Percentiles rank a stretch among this genome's conserved stretches.
Conservation (phyloP, 305 asterid species). For the Euphrasia arctica region DNA sequence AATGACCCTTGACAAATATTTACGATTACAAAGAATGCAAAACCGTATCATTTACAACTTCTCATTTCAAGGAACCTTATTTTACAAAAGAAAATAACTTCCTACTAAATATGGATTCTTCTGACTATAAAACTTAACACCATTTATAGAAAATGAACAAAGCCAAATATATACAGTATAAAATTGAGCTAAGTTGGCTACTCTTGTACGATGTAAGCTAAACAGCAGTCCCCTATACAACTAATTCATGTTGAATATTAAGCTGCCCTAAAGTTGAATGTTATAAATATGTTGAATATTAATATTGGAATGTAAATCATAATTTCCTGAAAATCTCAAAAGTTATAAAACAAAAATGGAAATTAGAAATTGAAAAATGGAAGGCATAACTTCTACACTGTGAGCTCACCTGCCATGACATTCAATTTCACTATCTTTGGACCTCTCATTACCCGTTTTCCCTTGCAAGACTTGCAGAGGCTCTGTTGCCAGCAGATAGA, state of each 20-base stretch:
- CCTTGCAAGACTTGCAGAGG: conserved; percentile 91
- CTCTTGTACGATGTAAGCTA: conserved; percentile 10
- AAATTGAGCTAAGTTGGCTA: conserved; percentile 1
- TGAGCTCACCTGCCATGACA: conserved; percentile 69
- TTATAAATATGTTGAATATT: background rate
- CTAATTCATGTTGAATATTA: conserved; percentile 16
- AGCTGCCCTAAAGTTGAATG: conserved; percentile 4
- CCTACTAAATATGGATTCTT: background rate
- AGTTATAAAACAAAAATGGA: background rate
- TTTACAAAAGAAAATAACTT: conserved; percentile 16
- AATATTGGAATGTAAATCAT: conserved; percentile 8
- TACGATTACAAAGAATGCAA: conserved; percentile 12
- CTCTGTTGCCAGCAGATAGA: conserved; percentile 45
- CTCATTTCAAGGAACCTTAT: conserved; percentile 3
- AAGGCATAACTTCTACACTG: background rate
- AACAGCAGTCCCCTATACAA: conserved; percentile 6
- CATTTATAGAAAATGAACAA: background rate
- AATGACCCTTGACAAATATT: background rate
- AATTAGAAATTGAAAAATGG: conserved; percentile 9
- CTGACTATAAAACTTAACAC: background rate
- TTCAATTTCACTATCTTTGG: conserved; percentile 74
- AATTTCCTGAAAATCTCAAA: conserved; percentile 4
- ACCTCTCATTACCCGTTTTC: conserved; percentile 71
- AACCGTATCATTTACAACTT: conserved; percentile 14
- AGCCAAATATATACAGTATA: conserved; percentile 3